Evolutionary conservation across 305 asterid species (phyloP).

Genomic region (Plantago rigida): DNA sequence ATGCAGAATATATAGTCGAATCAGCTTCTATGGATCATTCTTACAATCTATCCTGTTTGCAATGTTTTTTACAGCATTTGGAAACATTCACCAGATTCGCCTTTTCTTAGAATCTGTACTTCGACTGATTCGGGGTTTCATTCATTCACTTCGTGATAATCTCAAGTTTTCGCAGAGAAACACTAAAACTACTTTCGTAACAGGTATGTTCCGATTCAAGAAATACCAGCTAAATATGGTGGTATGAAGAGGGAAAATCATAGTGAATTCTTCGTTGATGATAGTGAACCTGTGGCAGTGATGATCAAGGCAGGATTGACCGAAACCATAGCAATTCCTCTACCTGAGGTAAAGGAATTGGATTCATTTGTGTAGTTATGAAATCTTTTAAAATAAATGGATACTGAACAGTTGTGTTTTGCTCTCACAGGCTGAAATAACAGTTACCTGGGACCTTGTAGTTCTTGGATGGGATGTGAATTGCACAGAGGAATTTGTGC

Average conservation of each 20-base stretch:
- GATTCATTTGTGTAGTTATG: neutral
- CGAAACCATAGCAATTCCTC: conserved; percentile 50
- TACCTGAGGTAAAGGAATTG: conserved; percentile 42
- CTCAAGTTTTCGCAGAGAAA: no score
- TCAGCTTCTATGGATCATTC: no score
- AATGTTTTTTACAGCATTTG: no score
- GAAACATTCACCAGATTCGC: no score
- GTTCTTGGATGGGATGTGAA: conserved; percentile 65
- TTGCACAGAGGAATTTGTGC: conserved; percentile 63
- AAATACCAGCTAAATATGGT: conserved; percentile 60
- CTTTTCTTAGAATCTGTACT: no score
- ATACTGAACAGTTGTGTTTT: neutral
- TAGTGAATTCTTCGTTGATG: conserved; percentile 38
- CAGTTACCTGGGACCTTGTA: conserved; percentile 55
- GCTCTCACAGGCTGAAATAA: conserved; percentile 45
- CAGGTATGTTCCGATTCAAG: conserved; percentile 62
- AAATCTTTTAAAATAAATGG: neutral
- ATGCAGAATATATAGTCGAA: no score
- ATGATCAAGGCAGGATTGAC: conserved; percentile 53
- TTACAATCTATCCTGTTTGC: no score
- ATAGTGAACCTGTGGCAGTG: conserved; percentile 44
- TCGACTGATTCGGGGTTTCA: no score
- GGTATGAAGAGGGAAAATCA: conserved; percentile 58
- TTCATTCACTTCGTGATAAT: no score
- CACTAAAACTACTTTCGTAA: neutral